Conservation (phyloP, 1,139 yeast genomes). For the Geotrichum europaeum region DNA sequence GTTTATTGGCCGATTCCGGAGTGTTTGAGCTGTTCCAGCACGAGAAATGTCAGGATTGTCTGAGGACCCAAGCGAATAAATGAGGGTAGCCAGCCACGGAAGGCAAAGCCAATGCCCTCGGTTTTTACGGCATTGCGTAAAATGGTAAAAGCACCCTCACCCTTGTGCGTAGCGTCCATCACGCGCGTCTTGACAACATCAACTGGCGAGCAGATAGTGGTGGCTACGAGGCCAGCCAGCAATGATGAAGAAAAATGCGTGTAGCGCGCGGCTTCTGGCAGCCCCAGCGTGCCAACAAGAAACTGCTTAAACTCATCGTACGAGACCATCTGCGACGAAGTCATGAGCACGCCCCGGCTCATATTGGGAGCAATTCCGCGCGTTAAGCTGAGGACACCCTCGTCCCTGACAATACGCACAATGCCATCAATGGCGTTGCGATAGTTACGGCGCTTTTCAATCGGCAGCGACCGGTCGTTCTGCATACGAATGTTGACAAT, state of each 20-base stretch:
- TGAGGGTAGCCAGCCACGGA: slow-evolving; percentile 88
- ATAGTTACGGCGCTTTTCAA: slow-evolving; percentile 64
- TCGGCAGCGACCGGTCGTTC: slow-evolving; percentile 68
- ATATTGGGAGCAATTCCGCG: slow-evolving; percentile 76
- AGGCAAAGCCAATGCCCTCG: slow-evolving; percentile 76
- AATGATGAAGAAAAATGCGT: slow-evolving; percentile 77
- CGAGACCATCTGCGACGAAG: slow-evolving; percentile 86
- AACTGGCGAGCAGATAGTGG: slow-evolving; percentile 88
- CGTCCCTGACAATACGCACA: slow-evolving; percentile 52
- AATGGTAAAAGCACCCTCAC: slow-evolving; percentile 46
- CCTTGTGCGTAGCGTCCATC: slow-evolving; percentile 55
- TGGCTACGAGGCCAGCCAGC: slow-evolving; percentile 78
- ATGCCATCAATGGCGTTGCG: slow-evolving; percentile 76
- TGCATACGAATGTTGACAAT: slow-evolving; percentile 89
- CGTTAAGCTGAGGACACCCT: slow-evolving; percentile 55
- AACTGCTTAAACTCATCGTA: slow-evolving; percentile 69
- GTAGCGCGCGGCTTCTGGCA: slow-evolving; percentile 57
- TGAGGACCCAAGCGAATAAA: slow-evolving; percentile 86
- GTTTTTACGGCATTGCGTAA: slow-evolving; percentile 50
- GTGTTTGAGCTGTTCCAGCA: slow-evolving; percentile 68
- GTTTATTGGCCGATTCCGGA: slow-evolving; percentile 25
- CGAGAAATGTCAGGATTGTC: slow-evolving; percentile 78
- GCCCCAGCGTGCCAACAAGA: slow-evolving; percentile 45
- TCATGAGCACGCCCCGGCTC: slow-evolving; percentile 78
- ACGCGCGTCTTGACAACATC: slow-evolving; percentile 86